Base-by-base conservation (phyloP, 2,329 filamentous ascomycete species). In the Hymenoscyphus fraxineus region DNA sequence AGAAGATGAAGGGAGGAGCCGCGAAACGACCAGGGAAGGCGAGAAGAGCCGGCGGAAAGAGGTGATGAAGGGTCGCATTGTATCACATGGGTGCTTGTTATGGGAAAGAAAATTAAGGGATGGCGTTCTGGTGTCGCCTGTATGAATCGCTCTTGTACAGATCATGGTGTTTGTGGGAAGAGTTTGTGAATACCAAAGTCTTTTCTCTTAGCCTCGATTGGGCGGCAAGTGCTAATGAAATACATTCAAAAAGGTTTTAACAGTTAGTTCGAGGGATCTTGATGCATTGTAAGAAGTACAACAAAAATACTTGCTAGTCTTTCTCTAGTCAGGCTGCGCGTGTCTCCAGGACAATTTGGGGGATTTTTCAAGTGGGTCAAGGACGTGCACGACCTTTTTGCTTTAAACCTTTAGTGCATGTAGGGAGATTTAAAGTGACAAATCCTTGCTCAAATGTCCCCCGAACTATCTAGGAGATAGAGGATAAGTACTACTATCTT, bases 1-100 rank as follows among this genome's bases (percentile, higher is more conserved):
- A 89, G 82, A 90, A 87, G 79, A 97, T 97, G 92, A 97, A 96
- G 83, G 83, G 80, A 5, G 71, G 69, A n/a, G 73, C 77, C 55
- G 72, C 76, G 54, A 78, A 80, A 71, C 76, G 82, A 66, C 79
- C 78, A 35, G 82, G 82, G n/a, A 84, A 84, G 76, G 70, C 74
- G 15, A 75, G 74, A 63, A 73, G 74, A 59, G 74, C 74, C 1
- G 63, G 67, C 22, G 69, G 67, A 5, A 75, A 74, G 70, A 73
- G 64, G 60, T 75, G 55, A 39, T 27, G 44, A 51, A 22, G 35
- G 35, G 35, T 35, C 2, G 13, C 47, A 54, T 54, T 54, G 19
- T 27, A 27, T 19, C 19, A 22, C n/a, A 13, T 27, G 47, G 22
- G 19, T 54, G 47, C 10, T 54, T 54, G 19, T 54, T 54, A 54